Base-by-base conservation (phyloP, 345 rosid genomes). In the Ricinus communis region DNA sequence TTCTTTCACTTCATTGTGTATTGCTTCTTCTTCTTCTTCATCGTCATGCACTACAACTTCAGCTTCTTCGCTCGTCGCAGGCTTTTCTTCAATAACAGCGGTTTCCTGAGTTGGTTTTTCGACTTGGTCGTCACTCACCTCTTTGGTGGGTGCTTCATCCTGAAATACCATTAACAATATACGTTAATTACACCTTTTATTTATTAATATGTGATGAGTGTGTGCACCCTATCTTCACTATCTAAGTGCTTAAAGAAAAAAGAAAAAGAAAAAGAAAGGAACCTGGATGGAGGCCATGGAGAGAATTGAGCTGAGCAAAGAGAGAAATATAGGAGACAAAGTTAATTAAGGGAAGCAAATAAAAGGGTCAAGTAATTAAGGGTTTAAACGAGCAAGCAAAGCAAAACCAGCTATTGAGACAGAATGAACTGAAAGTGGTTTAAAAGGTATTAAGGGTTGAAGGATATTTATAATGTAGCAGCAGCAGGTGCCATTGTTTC, bases 231-330 rank as follows among this genome's bases (percentile, higher is more conserved):
- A n/a, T n/a, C n/a, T n/a, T n/a, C n/a, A n/a, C n/a, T n/a, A n/a
- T n/a, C n/a, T n/a, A n/a, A n/a, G n/a, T n/a, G n/a, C n/a, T n/a
- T n/a, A n/a, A n/a, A n/a, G n/a, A n/a, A n/a, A n/a, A n/a, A n/a
- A n/a, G n/a, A n/a, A n/a, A n/a, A 18, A 66, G 19, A 16, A 18
- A 12, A 50, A 27, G 3, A 11, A 7, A 9, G 3, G 45, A 33
- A 33, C 2, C 72, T 61, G 67, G 31, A 41, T 16, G 21, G 74
- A 70, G 22, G 74, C 67, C 74, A 70, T 70, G 58, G 49, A 38
- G 2, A 22, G 30, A 38, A 7, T n/a, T 50, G 47, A 28, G 3
- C 4, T 5, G 31, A 30, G 40, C 2, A 30, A 49, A 14, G 2
- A 41, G 45, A 41, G 33, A 62, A 61, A 13, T 22, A 22, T 5